Evolutionary conservation across 164 flowering plant genomes (phyloP).

Genomic region (Vitis labrusca): DNA sequence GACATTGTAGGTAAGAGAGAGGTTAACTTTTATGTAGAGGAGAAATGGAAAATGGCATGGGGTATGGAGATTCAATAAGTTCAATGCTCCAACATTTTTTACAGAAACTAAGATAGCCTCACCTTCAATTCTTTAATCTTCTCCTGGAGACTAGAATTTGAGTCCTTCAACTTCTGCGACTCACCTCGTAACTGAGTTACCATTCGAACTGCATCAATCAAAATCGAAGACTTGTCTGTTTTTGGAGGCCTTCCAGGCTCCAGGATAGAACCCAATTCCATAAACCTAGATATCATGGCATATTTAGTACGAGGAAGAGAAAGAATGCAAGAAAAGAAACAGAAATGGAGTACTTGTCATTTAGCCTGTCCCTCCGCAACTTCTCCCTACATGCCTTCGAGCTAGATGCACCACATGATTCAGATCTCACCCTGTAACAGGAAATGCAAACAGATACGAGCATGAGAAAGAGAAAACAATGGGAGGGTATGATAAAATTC

Average conservation of each 20-base stretch:
- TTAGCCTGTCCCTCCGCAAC: slow-evolving; percentile 57
- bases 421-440: slow-evolving; percentile 44
- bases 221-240: slow-evolving; percentile 79
- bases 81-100: neutral
- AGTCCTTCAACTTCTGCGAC: slow-evolving; percentile 77
- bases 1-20: too few species aligned
- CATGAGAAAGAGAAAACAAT: neutral
- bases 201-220: slow-evolving; percentile 86
- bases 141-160: slow-evolving; percentile 76
- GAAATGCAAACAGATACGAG: neutral
- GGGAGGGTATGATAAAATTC: neutral
- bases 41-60: neutral
- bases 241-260: slow-evolving; percentile 93
- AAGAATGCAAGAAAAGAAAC: slow-evolving; percentile 5
- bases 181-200: slow-evolving; percentile 76
- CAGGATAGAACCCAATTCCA: slow-evolving; percentile 75
- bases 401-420: slow-evolving; percentile 45
- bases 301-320: neutral
- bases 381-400: slow-evolving; percentile 72
- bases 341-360: slow-evolving; percentile 49
- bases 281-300: slow-evolving; percentile 48
- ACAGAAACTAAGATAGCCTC: neutral
- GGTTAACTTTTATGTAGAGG: too few species aligned
- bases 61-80: neutral
- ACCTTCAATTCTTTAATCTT: slow-evolving; percentile 91